Base-by-base conservation (phyloP, 2,329 filamentous ascomycete genomes). In the Pezicula radicicola region DNA sequence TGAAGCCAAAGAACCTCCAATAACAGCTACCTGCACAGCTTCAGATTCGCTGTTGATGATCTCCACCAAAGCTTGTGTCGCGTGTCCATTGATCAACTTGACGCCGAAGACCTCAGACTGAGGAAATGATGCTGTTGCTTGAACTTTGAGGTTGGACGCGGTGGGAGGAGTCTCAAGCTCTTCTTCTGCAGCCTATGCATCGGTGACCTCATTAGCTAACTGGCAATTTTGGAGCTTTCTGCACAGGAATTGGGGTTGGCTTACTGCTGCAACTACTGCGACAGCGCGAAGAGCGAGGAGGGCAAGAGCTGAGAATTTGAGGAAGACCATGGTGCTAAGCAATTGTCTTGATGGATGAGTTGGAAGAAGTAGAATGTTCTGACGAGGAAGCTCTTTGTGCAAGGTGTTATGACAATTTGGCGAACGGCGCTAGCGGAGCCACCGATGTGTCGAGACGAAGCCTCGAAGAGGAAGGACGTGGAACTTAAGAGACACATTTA, bases 1-100 rank as follows among this genome's bases (percentile, higher is more conserved):
- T 67, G 67, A 72, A 58, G 83, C 79, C 55, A 99, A 81, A 57
- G 82, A 81, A 58, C 92, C 94, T 42, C 86, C 86, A 43, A 97
- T 73, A 63, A 95, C 81, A 67, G 85, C 79, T 54, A 99, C 78
- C 56, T 80, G 81, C 66, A 99, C 81, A 21, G 91, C 81, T 48
- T 78, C 78, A 12, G 82, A 78, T 74, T 99, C 94, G 56, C 89
- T 78, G 78, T 99, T 99, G 70, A 79, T 82, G 69, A 99, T 79
- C 65, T 91, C 85, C 63, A 99, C 75, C 49, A 95, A 74, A 35
- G 91, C 88, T 70, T 89, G 84, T 58, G 91, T 96, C 40, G 91
- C 84, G 60, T 87, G 86, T 66, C 91, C 91, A 70, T 99, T 99
- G 77, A 97, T 83, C 62, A 97, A 85, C 82, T 96, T 96, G 63